Conservation (phyloP, 164 flowering plant species). For the Nymphaea colorata region DNA sequence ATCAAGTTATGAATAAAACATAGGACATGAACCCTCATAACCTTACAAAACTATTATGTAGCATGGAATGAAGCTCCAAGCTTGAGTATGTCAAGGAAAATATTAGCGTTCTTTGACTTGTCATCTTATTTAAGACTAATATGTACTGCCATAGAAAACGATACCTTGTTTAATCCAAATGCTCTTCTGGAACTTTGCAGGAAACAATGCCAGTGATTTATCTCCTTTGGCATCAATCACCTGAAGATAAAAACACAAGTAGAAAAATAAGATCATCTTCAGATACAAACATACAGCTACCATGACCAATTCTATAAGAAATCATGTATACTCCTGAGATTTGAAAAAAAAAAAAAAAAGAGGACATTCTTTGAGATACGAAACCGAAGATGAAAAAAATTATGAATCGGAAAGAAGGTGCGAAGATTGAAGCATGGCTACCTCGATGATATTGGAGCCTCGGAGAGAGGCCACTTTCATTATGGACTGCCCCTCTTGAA, state of each 20-base stretch:
- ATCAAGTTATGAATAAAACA: too few relatives aligned
- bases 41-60: too few relatives aligned
- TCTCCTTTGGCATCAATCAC: slow-evolving; percentile 63
- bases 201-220: slow-evolving; percentile 67
- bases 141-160: not conserved
- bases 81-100: too few relatives aligned
- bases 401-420: not conserved
- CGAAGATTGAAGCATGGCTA: slow-evolving; percentile 2
- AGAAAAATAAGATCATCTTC: not conserved
- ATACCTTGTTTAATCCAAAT: slow-evolving; percentile 85
- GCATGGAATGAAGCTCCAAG: too few relatives aligned
- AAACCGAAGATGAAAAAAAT: not conserved
- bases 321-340: too few relatives aligned
- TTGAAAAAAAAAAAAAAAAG: too few relatives aligned
- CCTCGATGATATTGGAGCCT: slow-evolving; percentile 82
- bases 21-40: too few relatives aligned
- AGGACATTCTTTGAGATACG: too few relatives aligned
- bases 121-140: too few relatives aligned
- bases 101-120: too few relatives aligned
- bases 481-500: slow-evolving; percentile 53
- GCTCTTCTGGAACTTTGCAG: slow-evolving; percentile 87
- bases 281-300: not conserved
- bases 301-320: too few relatives aligned
- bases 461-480: slow-evolving; percentile 71
- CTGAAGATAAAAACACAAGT: slow-evolving; percentile 18